These are phyloP conservation scores for Apiosordaria backusii DNA, from an alignment of 495 filamentous ascomycete genomes.

Conservation along the genomic window DNA sequence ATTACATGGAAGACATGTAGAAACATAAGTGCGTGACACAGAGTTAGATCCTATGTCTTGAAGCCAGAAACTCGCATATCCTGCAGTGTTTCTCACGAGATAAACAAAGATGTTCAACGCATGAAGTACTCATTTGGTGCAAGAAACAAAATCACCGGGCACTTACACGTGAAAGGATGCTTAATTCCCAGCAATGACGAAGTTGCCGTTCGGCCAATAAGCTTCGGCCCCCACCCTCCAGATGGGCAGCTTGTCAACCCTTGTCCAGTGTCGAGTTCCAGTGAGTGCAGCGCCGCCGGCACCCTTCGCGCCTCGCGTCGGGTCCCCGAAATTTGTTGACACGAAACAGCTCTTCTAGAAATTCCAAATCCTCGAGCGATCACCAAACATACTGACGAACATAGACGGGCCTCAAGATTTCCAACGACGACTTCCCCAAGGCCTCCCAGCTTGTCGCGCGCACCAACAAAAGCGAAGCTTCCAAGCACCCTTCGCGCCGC, in stretches of 20 bases:
- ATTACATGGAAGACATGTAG: background rate
- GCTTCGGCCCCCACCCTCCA: constrained; percentile 12
- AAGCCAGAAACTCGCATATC: background rate
- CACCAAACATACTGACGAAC: background rate
- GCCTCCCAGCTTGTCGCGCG: background rate
- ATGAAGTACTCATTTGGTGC: background rate
- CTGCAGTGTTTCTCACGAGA: background rate
- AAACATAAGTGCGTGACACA: too few species aligned
- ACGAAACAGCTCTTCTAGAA: constrained; percentile 8
- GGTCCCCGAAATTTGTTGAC: constrained; percentile 36
- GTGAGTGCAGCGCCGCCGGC: constrained; percentile 1
- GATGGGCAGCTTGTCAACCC: background rate
- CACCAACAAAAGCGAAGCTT: background rate
- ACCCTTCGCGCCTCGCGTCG: constrained; percentile 31
- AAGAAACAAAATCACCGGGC: background rate
- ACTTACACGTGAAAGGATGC: constrained; percentile 22
- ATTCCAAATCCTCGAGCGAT: background rate
- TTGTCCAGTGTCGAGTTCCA: background rate
- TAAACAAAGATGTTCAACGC: background rate
- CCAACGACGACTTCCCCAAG: background rate
- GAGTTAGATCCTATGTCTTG: too few species aligned
- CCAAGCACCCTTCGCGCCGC: background rate
- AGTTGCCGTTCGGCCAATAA: constrained; percentile 21
- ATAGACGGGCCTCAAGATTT: background rate
- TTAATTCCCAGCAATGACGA: constrained; percentile 26